Conservation (phyloP, 345 rosid genomes). For the Dipteronia sinensis region DNA sequence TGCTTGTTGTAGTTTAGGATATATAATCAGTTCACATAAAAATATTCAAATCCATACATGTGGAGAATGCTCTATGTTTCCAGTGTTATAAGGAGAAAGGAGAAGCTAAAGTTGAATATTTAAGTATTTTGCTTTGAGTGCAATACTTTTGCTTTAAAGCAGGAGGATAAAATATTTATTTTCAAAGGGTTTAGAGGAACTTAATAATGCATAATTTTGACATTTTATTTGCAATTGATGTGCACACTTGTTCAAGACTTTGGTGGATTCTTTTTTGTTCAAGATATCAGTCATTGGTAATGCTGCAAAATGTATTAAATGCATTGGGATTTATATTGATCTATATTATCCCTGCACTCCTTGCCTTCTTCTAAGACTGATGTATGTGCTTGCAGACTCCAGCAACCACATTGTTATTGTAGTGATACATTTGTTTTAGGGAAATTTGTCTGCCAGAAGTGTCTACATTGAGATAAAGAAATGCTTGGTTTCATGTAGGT, state of each 20-base stretch:
- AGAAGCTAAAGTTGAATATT: neutral
- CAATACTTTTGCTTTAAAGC: neutral
- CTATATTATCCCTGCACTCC: neutral
- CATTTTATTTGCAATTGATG: neutral
- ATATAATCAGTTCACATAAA: neutral
- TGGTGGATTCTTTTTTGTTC: neutral
- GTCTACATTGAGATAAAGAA: constrained; percentile 3
- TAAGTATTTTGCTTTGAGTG: neutral
- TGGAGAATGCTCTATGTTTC: neutral
- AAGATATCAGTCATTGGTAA: neutral
- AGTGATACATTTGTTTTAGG: neutral
- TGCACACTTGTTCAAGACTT: neutral
- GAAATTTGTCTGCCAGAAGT: neutral
- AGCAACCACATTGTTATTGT: neutral
- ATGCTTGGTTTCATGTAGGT: constrained; percentile 3
- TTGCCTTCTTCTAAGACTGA: neutral
- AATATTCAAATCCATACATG: no score
- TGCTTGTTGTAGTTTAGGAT: neutral
- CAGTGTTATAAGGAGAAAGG: neutral
- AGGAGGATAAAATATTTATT: neutral
- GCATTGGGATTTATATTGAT: neutral
- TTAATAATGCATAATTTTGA: neutral
- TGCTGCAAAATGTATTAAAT: neutral
- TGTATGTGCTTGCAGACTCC: constrained; percentile 2
- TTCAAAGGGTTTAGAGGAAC: neutral